Percentiles rank a stretch among this genome's conserved stretches.
These are phyloP conservation scores for Rubia peregrina DNA, from an alignment of 305 asterid genomes.

Conservation along the genomic window DNA sequence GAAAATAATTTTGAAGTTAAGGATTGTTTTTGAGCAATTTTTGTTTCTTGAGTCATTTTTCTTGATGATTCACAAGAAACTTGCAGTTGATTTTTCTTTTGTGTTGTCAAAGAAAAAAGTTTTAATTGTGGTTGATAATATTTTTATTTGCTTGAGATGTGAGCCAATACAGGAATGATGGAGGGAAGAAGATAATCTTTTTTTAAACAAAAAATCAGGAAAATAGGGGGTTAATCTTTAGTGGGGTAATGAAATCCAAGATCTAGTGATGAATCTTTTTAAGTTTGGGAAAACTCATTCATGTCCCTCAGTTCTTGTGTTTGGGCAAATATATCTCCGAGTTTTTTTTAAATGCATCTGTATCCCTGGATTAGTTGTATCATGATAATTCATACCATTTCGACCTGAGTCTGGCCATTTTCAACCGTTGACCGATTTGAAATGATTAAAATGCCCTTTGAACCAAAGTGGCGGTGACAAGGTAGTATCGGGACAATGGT, in stretches of 20 bases:
- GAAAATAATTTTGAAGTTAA: not conserved
- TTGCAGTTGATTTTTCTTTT: not conserved
- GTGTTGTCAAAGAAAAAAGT: not conserved
- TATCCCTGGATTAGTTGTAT: too few relatives aligned
- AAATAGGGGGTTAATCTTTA: not conserved
- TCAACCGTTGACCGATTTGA: too few relatives aligned
- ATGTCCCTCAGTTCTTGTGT: too few relatives aligned
- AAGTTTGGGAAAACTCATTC: too few relatives aligned
- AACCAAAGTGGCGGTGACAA: too few relatives aligned
- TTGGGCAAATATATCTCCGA: too few relatives aligned
- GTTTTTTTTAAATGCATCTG: too few relatives aligned
- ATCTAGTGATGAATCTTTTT: slow-evolving; percentile 1
- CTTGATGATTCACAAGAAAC: not conserved
- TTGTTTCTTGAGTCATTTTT: not conserved
- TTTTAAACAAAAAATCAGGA: not conserved
- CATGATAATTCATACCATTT: too few relatives aligned
- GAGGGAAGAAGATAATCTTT: not conserved
- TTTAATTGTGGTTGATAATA: not conserved
- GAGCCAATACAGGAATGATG: not conserved
- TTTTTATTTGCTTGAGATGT: not conserved
- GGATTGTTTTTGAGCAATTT: not conserved
- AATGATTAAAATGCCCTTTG: too few relatives aligned
- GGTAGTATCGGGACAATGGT: too few relatives aligned
- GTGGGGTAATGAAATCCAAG: slow-evolving; percentile 11
- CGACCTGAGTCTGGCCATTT: too few relatives aligned